Conservation (phyloP, 75 land plant genomes). For the Sequoiadendron giganteum region DNA sequence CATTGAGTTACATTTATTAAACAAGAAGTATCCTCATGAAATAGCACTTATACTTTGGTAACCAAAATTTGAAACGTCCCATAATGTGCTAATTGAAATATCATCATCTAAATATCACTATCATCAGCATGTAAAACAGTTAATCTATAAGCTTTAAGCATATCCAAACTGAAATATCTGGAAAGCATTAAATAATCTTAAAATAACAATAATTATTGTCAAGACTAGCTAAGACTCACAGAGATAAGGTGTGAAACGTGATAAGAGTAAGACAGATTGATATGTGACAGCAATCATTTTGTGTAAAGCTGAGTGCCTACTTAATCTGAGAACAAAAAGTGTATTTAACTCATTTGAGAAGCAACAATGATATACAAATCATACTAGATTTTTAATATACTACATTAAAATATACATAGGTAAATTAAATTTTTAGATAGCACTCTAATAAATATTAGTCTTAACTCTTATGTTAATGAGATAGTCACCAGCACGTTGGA, state of each 20-base stretch:
- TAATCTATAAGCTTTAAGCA: not conserved
- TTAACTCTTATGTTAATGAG: too few species aligned
- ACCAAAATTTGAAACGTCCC: too few species aligned
- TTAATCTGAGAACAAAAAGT: not conserved
- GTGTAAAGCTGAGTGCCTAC: not conserved
- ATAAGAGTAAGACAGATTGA: not conserved
- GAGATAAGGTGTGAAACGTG: not conserved
- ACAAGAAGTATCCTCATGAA: not conserved
- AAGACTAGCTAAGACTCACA: not conserved
- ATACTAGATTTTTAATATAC: too few species aligned
- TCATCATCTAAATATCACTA: too few species aligned
- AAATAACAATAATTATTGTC: not conserved
- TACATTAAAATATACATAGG: too few species aligned
- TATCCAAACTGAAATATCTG: not conserved
- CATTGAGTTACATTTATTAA: not conserved
- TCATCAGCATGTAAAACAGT: too few species aligned
- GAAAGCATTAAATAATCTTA: too few species aligned
- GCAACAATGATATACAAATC: not conserved
- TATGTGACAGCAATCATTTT: not conserved
- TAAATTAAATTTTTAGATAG: too few species aligned
- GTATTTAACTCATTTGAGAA: not conserved
- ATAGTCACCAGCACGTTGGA: too few species aligned
- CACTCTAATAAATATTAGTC: too few species aligned
- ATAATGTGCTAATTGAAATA: too few species aligned
- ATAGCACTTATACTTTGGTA: not conserved